These are phyloP conservation scores for Bigelowiella natans DNA, from an alignment of 78 protist species.

Conservation along the genomic window DNA sequence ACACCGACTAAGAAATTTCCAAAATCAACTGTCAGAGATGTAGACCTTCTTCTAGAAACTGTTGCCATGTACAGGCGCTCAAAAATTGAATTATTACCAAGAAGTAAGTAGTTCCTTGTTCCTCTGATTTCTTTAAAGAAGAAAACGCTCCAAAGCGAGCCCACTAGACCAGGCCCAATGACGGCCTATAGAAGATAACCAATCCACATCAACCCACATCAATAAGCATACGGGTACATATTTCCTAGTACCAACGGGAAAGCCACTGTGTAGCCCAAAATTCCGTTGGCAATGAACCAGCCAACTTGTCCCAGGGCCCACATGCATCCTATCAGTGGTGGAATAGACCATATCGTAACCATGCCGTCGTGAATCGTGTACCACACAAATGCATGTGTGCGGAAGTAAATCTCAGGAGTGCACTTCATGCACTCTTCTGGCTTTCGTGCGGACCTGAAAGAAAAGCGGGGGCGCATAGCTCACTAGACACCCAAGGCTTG, in stretches of 20 bases:
- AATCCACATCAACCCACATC: neutral
- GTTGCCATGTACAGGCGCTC: too few relatives aligned
- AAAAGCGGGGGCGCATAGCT: neutral
- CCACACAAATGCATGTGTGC: too few relatives aligned
- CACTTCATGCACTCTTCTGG: too few relatives aligned
- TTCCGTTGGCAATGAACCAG: neutral
- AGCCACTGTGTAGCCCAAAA: neutral
- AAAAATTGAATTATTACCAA: too few relatives aligned
- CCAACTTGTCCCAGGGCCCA: neutral
- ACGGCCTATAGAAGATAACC: neutral
- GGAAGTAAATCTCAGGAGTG: too few relatives aligned
- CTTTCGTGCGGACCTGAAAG: too few relatives aligned
- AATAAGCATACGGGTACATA: neutral
- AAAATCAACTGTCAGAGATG: too few relatives aligned
- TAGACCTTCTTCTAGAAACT: too few relatives aligned
- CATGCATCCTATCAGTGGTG: too few relatives aligned
- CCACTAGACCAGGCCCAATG: neutral
- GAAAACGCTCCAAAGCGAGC: neutral
- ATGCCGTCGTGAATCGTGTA: too few relatives aligned
- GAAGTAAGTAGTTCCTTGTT: neutral
- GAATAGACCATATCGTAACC: too few relatives aligned
- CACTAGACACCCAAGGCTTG: neutral
- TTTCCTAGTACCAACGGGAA: neutral
- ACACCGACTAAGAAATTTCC: too few relatives aligned
- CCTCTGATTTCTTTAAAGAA: neutral